phyloP scores from a whole-genome alignment of 805 yeast genomes.

The Spathaspora hagerdaliae region DNA sequence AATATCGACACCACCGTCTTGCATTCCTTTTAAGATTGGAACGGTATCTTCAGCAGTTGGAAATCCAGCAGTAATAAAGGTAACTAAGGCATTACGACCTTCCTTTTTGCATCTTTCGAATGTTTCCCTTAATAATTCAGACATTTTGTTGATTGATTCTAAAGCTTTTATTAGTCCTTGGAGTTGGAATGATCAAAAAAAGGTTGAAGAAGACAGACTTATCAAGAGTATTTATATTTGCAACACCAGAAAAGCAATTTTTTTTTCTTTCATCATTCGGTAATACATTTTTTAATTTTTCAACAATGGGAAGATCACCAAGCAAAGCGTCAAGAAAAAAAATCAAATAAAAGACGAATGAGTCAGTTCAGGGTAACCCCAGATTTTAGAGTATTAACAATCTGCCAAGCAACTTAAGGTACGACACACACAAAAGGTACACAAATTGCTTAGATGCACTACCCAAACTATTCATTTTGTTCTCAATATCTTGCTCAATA shows the following conservation, averaged over 20 bases:
- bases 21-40: constrained; percentile 81
- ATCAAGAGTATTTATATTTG: too few relatives aligned
- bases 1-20: constrained; percentile 92
- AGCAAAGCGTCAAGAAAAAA: not conserved
- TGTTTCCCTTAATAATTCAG: constrained; percentile 53
- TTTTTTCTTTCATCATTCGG: not conserved
- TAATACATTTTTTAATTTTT: not conserved
- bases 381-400: too few relatives aligned
- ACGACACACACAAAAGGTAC: too few relatives aligned
- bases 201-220: too few relatives aligned
- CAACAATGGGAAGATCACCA: not conserved
- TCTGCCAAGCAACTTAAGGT: too few relatives aligned
- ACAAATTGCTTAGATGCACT: too few relatives aligned
- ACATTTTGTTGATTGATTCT: constrained; percentile 29
- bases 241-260: too few relatives aligned
- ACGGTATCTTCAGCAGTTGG: constrained; percentile 87
- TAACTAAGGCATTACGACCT: constrained; percentile 81
- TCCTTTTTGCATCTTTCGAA: constrained; percentile 58
- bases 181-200: not conserved
- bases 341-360: too few relatives aligned
- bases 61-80: constrained; percentile 91
- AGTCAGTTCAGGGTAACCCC: constrained; percentile 30
- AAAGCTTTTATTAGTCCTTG: not conserved
- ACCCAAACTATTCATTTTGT: too few relatives aligned
- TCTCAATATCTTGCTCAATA: too few relatives aligned